These are phyloP conservation scores for Heliamphora exappendiculata DNA, from an alignment of 148 eudicot genomes.

Conservation along the genomic window DNA sequence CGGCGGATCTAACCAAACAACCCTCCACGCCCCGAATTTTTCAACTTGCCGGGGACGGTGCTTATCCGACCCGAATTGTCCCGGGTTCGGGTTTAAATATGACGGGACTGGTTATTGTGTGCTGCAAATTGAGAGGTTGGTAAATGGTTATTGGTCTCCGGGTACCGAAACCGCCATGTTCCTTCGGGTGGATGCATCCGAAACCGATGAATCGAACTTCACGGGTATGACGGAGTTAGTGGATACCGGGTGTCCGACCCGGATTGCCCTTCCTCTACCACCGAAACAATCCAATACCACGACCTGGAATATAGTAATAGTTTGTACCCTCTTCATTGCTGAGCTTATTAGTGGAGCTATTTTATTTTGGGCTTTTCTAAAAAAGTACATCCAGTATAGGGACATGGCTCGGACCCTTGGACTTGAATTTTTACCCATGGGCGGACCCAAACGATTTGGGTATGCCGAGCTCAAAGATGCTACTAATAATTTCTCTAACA, in stretches of 20 bases:
- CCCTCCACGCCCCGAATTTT: slow-evolving; percentile 13
- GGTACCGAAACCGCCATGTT: slow-evolving; percentile 37
- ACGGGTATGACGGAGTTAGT: slow-evolving; percentile 62
- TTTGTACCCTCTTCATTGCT: slow-evolving; percentile 38
- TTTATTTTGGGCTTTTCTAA: slow-evolving; percentile 69
- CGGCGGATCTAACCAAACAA: slow-evolving; percentile 31
- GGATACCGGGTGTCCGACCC: slow-evolving; percentile 54
- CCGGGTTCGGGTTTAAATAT: slow-evolving; percentile 59
- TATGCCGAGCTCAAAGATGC: slow-evolving; percentile 55
- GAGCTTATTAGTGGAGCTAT: slow-evolving; percentile 60
- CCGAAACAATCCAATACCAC: slow-evolving; percentile 43
- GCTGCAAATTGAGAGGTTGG: slow-evolving; percentile 33
- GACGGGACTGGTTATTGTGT: slow-evolving; percentile 55
- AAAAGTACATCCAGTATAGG: slow-evolving; percentile 71
- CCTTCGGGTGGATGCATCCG: slow-evolving; percentile 47
- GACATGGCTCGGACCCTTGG: slow-evolving; percentile 88
- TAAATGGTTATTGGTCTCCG: slow-evolving; percentile 63
- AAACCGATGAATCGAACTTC: slow-evolving; percentile 32
- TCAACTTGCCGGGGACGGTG: slow-evolving; percentile 38
- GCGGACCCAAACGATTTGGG: slow-evolving; percentile 68
- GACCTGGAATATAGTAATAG: slow-evolving; percentile 52
- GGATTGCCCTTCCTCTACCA: slow-evolving; percentile 46
- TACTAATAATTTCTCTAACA: slow-evolving; percentile 47
- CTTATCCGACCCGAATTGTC: slow-evolving; percentile 29
- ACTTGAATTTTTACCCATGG: slow-evolving; percentile 59